phyloP scores from a whole-genome alignment of 768 basidiomycete species.

The Suillus bovinus region DNA sequence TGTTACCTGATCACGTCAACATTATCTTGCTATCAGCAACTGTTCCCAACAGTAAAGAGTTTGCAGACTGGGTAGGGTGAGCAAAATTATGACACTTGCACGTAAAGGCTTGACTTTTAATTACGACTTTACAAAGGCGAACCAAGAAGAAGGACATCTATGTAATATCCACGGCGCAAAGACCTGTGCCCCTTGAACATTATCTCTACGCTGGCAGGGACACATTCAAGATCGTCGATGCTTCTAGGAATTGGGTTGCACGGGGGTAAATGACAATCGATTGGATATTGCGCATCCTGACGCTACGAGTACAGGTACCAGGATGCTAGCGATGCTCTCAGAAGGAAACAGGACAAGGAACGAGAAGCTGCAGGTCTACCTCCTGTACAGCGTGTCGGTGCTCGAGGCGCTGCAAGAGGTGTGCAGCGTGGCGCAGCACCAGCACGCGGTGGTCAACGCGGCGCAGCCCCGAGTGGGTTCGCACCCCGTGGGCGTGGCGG shows the following conservation, averaged over 20 bases:
- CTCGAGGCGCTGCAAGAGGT: conserved; percentile 64
- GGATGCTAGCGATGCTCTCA: conserved; percentile 83
- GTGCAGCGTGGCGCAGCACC: conserved; percentile 45
- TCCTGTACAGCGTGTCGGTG: conserved; percentile 82
- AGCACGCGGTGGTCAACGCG: conserved; percentile 57
- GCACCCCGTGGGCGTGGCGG: conserved; percentile 42
- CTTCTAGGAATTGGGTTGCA: conserved; percentile 68
- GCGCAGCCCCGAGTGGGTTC: conserved; percentile 42
- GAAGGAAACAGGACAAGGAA: conserved; percentile 97
- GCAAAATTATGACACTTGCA: conserved; percentile 23
- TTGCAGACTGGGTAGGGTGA: conserved; percentile 99
- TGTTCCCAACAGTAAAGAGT: conserved; percentile 96
- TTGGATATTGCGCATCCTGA: conserved; percentile 9
- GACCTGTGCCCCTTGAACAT: conserved; percentile 97
- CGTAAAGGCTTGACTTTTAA: not conserved
- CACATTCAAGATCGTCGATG: conserved; percentile 89
- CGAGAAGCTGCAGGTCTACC: conserved; percentile 92
- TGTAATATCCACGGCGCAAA: conserved; percentile 94
- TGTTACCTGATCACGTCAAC: conserved; percentile 98
- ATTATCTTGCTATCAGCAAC: conserved; percentile 97
- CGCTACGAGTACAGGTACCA: conserved; percentile 64
- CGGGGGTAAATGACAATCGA: conserved; percentile 57
- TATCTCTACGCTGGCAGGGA: conserved; percentile 95
- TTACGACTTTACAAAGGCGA: conserved; percentile 52
- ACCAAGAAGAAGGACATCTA: conserved; percentile 99